Evolutionary conservation across 2,329 filamentous ascomycete species (phyloP), one percentile per base, ranked within the genome.

Genomic region (Chalaropsis ovoidea): DNA sequence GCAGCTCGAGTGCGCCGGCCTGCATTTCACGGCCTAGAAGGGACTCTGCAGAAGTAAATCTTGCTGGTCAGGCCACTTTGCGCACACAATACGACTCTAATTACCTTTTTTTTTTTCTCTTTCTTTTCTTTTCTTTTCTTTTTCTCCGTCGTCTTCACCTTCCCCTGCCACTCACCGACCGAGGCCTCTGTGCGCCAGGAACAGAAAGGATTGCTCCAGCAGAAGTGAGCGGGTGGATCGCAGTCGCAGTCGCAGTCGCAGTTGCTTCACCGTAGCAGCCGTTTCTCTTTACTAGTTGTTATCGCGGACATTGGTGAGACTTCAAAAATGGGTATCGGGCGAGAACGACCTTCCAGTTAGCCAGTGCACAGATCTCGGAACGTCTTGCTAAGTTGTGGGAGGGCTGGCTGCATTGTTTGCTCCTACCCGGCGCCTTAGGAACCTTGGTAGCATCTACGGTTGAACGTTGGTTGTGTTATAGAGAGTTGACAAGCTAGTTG

Each of bases 151-250:
- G 24, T 15, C 49, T 27, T 17, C 31, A 27, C 5, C 52, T n/a
- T 56, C 13, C 24, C 17, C 35, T 56, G 52, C 19, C 52, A 31
- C 31, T 10, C 15, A 56, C 31, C 19, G 52, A 56, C 52, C 52
- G 27, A 31, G 35, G 52, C 27, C 24, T 58, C 52, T 58, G 15
- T 58, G 52, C 52, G 17, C 27, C 24, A 58, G 52, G 52, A 58
- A 58, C 22, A 58, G 24, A 24, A 39, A 58, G 52, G 22, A 39
- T 58, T 35, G 43, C 43, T n/a, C 5, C 43, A 47, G 13, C n/a
- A 47, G n/a, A 47, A 10, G 35, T 39, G 35, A 39, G 35, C 8
- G 35, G 35, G 43, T 47, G 15, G 43, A 47, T 47, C 15, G 15
- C 4, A 56, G 52, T 56, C 17, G 52, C 52, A 56, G 52, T 56